A percentile compares a stretch with the other conserved stretches of the same genome.
These are phyloP conservation scores for Epicoccum nigrum DNA, from an alignment of 2,329 filamentous ascomycete genomes.

Conservation along the genomic window DNA sequence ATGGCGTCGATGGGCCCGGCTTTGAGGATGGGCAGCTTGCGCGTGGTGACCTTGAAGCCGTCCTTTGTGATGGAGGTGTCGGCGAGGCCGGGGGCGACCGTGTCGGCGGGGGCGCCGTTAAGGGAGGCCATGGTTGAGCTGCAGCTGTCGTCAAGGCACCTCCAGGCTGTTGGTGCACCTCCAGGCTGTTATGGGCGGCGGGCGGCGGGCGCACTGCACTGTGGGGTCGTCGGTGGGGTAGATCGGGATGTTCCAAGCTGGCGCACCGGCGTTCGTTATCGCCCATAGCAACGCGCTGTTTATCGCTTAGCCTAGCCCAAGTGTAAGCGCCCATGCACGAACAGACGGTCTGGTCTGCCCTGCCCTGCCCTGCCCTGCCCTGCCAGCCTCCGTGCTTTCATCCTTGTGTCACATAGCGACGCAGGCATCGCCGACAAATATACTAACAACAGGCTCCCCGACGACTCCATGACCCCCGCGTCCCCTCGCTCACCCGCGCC, in stretches of 20 bases:
- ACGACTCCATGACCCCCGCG: background rate
- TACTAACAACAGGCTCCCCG: constrained; percentile 13
- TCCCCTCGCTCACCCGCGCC: constrained; percentile 12
- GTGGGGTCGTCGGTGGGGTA: constrained; percentile 20
- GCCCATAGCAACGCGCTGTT: constrained; percentile 15
- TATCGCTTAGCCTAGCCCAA: constrained; percentile 1
- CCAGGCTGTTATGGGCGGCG: too few relatives aligned
- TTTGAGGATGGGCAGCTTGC: constrained; percentile 95
- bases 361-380: too few relatives aligned
- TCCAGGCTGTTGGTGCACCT: too few relatives aligned
- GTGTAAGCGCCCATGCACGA: too few relatives aligned
- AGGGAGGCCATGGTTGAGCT: constrained; percentile 36
- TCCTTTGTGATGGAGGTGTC: constrained; percentile 46
- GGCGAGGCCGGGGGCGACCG: constrained; percentile 39
- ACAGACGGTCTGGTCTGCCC: too few relatives aligned
- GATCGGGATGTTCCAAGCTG: background rate
- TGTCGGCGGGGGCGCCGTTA: constrained; percentile 43
- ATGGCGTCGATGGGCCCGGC: constrained; percentile 87
- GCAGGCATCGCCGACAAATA: constrained; percentile 7
- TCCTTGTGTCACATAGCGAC: constrained; percentile 14
- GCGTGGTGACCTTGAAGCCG: constrained; percentile 76
- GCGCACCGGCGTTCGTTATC: too few relatives aligned
- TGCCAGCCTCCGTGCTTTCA: constrained; percentile 7
- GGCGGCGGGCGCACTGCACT: too few relatives aligned
- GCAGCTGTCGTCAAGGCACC: too few relatives aligned